Conservation (phyloP, 2,329 filamentous ascomycete species). For the Clonostachys rosea region DNA sequence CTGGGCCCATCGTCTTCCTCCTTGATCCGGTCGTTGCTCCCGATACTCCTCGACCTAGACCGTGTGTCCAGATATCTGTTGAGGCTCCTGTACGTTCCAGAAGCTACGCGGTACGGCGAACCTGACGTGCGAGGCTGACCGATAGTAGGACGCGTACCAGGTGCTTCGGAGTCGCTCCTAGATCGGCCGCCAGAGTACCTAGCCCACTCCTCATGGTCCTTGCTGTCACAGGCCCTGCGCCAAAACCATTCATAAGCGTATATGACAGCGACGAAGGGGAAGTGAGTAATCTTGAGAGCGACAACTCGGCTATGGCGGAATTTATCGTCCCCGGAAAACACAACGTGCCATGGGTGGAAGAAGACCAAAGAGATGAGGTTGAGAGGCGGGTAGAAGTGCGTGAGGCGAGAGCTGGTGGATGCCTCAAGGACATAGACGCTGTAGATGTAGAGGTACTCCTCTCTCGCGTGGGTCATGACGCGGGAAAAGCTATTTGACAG, state of each 20-base stretch:
- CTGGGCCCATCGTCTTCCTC: background rate
- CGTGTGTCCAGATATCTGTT: too few species aligned
- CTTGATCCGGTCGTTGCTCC: too few species aligned
- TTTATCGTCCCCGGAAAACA: constrained; percentile 57
- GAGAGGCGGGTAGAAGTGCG: constrained; percentile 66
- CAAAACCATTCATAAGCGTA: constrained; percentile 57
- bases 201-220: constrained; percentile 8
- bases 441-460: constrained; percentile 78
- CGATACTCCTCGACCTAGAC: too few species aligned
- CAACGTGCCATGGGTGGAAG: constrained; percentile 66
- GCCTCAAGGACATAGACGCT: constrained; percentile 61
- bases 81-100: too few species aligned
- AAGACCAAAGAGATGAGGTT: constrained; percentile 70
- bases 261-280: constrained; percentile 67
- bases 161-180: constrained; percentile 1
- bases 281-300: constrained; percentile 56
- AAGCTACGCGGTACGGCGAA: too few species aligned
- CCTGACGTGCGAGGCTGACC: too few species aligned
- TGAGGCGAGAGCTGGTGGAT: constrained; percentile 63
- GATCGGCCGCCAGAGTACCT: background rate
- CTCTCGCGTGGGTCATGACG: constrained; percentile 58
- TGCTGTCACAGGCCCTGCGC: constrained; percentile 29
- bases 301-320: constrained; percentile 59
- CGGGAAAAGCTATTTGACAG: constrained; percentile 70
- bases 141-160: background rate